Base-by-base conservation (phyloP, 768 basidiomycete species). In the Kwoniella heveanensis region DNA sequence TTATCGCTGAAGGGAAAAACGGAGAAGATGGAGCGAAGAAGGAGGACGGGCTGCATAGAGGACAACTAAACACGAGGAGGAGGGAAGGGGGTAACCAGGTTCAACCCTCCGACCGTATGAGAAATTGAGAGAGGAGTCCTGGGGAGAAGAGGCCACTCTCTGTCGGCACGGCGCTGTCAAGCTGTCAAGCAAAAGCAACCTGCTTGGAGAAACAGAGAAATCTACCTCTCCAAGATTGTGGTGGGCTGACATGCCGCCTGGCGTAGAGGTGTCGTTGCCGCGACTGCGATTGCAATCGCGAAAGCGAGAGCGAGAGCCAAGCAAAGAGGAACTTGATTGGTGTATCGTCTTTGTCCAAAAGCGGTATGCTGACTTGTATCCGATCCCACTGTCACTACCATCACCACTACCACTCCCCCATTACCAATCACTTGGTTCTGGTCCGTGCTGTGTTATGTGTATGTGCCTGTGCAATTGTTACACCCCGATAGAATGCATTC, bases 401-500 rank as follows among this genome's bases (percentile, higher is more conserved):
- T 19, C 19, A 19, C 46, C 46, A 48, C 46, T 19, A 8, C 22
- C 48, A 8, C 25, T 3, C 27, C 30, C 25, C 13, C 51, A n/a
- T 9, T 10, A 44, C 17, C 51, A 29, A 10, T 52, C 27, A 29
- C 27, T 52, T 30, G 25, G 12, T 52, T 52, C 49, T 36, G 7
- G 32, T 36, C 13, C 13, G 32, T 36, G 32, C 13, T 13, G 6
- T 6, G 32, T 36, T 36, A 7, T 36, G 32, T 13, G 32, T 36
- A 13, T 36, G 6, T 36, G 32, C 32, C 7, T 44, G 39, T 44
- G 17, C 3, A 44, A 44, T 44, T 44, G 39, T 44, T 19, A 17
- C 15, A 5, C 10, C 25, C 48, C 48, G 27, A 17, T 53, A 92
- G 93, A 81, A 93, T 96, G 92, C 95, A 98, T 87, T 93, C 93